A percentile compares a stretch with the other conserved stretches of the same genome.
Evolutionary conservation across 2,329 filamentous ascomycete genomes (phyloP).

Genomic region (Rhynchosporium graminicola): DNA sequence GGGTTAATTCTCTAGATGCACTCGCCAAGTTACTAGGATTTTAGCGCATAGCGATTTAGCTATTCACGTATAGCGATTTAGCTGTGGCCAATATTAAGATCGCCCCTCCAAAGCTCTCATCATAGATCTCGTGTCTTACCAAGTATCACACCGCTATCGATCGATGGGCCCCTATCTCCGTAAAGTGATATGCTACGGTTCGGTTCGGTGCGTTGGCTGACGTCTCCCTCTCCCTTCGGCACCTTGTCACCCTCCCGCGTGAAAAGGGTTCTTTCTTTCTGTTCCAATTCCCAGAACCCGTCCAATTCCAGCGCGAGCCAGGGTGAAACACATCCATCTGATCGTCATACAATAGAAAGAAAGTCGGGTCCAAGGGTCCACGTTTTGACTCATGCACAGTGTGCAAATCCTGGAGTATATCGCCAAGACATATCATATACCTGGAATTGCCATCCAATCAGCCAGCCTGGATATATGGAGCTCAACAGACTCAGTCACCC

Average conservation of each 20-base stretch:
- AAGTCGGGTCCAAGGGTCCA: conserved; percentile 17
- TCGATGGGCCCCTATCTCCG: background rate
- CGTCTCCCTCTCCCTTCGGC: background rate
- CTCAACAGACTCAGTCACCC: background rate
- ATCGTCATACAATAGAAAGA: conserved; percentile 22
- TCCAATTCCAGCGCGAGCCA: conserved; percentile 23
- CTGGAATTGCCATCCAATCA: conserved; percentile 9
- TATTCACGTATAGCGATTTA: too few relatives aligned
- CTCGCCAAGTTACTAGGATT: too few relatives aligned
- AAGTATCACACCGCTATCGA: conserved; percentile 12
- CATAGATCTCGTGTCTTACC: background rate
- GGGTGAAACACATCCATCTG: conserved; percentile 31
- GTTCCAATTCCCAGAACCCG: conserved; percentile 23
- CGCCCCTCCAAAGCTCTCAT: conserved; percentile 6
- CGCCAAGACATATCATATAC: background rate
- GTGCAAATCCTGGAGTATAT: conserved; percentile 20
- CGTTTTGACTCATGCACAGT: conserved; percentile 31
- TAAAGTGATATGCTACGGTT: background rate
- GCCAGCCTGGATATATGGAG: background rate
- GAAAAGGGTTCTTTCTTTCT: conserved; percentile 2
- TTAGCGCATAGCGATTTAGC: too few relatives aligned
- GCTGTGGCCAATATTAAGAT: background rate
- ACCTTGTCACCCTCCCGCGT: conserved; percentile 7
- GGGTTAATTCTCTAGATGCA: too few relatives aligned
- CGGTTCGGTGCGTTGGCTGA: background rate